Evolutionary conservation across 148 eudicot species (phyloP).

Genomic region (Chenopodium suecicum): DNA sequence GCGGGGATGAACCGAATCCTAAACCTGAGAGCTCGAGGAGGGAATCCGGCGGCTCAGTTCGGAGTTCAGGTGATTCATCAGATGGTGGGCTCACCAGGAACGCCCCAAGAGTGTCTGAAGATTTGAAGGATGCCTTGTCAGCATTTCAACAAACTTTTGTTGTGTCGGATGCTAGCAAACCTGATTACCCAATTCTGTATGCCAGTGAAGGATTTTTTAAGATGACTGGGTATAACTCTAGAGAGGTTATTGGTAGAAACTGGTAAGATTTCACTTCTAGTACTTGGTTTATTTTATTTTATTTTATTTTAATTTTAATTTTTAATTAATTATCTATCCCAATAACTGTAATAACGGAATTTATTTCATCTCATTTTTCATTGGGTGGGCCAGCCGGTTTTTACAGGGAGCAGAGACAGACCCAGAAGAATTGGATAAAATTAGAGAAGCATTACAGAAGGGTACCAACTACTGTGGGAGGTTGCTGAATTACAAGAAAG

Average conservation of each 20-base stretch:
- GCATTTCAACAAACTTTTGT: conserved; percentile 95
- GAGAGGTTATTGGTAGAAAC: conserved; percentile 91
- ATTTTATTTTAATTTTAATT: not conserved
- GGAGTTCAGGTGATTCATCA: conserved; percentile 83
- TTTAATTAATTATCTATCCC: not conserved
- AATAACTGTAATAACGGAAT: conserved; percentile 6
- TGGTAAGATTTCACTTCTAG: conserved; percentile 39
- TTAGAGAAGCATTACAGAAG: conserved; percentile 62
- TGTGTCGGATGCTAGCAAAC: conserved; percentile 88
- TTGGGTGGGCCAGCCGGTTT: conserved; percentile 61
- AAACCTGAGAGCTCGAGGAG: conserved; percentile 47
- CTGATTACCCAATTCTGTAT: conserved; percentile 80
- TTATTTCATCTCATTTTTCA: not conserved
- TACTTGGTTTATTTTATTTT: not conserved
- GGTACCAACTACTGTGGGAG: conserved; percentile 90
- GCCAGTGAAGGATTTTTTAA: conserved; percentile 96
- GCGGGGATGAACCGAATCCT: conserved; percentile 48
- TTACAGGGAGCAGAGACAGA: conserved; percentile 85
- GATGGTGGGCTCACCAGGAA: conserved; percentile 62
- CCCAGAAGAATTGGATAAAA: conserved; percentile 80
- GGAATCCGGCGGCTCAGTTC: conserved; percentile 68
- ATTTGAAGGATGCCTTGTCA: conserved; percentile 78
- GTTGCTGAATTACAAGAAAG: conserved; percentile 91
- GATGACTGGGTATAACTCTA: conserved; percentile 90
- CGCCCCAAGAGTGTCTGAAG: conserved; percentile 77